phyloP scores from a whole-genome alignment of 1,139 yeast species.

The Candida labiduridarum region DNA sequence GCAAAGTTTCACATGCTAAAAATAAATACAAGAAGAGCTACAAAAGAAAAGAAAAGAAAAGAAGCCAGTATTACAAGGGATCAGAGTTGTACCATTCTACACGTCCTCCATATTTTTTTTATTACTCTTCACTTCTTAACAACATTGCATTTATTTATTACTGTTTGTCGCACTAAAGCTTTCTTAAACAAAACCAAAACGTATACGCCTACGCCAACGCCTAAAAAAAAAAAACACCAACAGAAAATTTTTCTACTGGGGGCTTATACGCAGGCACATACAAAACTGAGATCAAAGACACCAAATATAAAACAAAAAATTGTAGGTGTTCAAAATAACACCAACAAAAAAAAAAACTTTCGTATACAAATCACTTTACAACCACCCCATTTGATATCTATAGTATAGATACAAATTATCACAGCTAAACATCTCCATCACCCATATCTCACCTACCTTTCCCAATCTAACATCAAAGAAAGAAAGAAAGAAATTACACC shows the following conservation, averaged over 20 bases:
- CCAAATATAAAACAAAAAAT: neutral
- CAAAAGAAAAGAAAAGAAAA: too few species aligned
- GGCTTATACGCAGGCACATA: slow-evolving; percentile 1
- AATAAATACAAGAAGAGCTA: neutral
- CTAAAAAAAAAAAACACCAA: neutral
- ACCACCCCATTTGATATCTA: slow-evolving; percentile 2
- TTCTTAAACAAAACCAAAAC: neutral
- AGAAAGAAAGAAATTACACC: neutral
- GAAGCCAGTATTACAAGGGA: too few species aligned
- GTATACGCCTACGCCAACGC: neutral
- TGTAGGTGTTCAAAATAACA: neutral
- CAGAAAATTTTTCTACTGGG: neutral
- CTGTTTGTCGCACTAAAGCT: neutral
- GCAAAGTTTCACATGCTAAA: neutral
- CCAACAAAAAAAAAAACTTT: slow-evolving; percentile 1
- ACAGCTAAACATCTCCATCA: neutral
- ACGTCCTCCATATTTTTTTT: too few species aligned
- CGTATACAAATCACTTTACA: slow-evolving; percentile 2
- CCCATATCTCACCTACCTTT: neutral
- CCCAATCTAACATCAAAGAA: neutral
- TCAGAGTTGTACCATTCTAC: too few species aligned
- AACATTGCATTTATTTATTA: too few species aligned
- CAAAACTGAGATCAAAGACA: slow-evolving; percentile 1
- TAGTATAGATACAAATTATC: neutral
- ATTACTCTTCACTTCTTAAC: neutral